A percentile compares a stretch with the other conserved stretches of the same genome.
Evolutionary conservation across 2,329 filamentous ascomycete species (phyloP).

Genomic region (Botrytis pseudocinerea): DNA sequence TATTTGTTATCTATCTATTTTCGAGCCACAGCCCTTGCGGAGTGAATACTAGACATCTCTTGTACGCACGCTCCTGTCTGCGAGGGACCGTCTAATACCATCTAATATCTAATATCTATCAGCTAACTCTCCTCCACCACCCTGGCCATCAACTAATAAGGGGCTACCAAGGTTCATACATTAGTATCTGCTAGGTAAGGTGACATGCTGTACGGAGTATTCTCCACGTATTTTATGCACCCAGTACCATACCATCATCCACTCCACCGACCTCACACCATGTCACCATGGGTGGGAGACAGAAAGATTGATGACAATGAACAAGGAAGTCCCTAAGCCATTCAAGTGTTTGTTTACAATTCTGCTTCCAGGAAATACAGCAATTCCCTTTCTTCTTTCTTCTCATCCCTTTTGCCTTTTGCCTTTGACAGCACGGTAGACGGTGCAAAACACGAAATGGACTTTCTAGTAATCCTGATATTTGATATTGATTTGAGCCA

Average conservation of each 20-base stretch:
- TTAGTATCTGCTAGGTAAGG: slow-evolving; percentile 8
- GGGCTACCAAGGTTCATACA: slow-evolving; percentile 11
- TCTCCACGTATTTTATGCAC: slow-evolving; percentile 12
- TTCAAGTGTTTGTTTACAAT: background rate
- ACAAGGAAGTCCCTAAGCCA: background rate
- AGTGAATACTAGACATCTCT: background rate
- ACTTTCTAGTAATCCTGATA: background rate
- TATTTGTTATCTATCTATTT: background rate
- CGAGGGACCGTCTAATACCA: background rate
- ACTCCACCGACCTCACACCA: background rate
- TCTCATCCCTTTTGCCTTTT: background rate
- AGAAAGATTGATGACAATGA: background rate
- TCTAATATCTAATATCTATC: background rate
- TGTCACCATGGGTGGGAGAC: background rate
- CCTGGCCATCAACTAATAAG: slow-evolving; percentile 9
- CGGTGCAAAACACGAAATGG: background rate
- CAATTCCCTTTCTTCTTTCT: background rate
- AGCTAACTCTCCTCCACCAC: background rate
- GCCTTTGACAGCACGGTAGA: background rate
- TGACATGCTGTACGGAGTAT: slow-evolving; percentile 1
- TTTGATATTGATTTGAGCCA: background rate
- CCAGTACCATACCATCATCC: background rate
- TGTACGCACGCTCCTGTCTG: background rate
- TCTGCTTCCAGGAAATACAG: background rate
- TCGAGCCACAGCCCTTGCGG: background rate